Percentiles rank a stretch among this genome's conserved stretches.
phyloP scores from a whole-genome alignment of 176 grass and related monocot species.

The Panicum miliaceum region DNA sequence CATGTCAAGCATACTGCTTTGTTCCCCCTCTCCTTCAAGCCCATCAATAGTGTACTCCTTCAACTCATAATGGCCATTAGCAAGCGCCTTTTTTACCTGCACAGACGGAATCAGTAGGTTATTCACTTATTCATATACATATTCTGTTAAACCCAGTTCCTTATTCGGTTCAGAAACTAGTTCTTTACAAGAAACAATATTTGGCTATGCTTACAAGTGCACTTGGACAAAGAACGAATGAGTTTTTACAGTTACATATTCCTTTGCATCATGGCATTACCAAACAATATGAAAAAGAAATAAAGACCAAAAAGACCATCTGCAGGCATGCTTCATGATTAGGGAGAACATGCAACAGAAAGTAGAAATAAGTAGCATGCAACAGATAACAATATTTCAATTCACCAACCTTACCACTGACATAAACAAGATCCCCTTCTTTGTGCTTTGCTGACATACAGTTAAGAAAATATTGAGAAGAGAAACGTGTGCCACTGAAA shows the following conservation, averaged over 20 bases:
- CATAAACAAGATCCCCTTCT: slow-evolving; percentile 84
- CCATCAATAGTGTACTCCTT: slow-evolving; percentile 73
- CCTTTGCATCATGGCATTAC: slow-evolving; percentile 24
- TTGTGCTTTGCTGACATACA: slow-evolving; percentile 75
- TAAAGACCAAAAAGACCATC: slow-evolving; percentile 20
- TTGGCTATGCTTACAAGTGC: background rate
- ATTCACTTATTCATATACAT: slow-evolving; percentile 24
- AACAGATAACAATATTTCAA: slow-evolving; percentile 35
- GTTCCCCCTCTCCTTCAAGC: slow-evolving; percentile 65
- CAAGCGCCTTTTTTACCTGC: slow-evolving; percentile 67
- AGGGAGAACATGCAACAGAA: slow-evolving; percentile 8
- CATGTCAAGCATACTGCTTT: slow-evolving; percentile 56
- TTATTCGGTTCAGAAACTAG: background rate
- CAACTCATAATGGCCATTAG: slow-evolving; percentile 78
- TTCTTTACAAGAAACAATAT: slow-evolving; percentile 23
- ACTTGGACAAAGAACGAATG: slow-evolving; percentile 21
- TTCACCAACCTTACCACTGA: slow-evolving; percentile 95
- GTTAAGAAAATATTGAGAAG: slow-evolving; percentile 64
- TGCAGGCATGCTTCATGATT: slow-evolving; percentile 30
- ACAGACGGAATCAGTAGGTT: slow-evolving; percentile 25
- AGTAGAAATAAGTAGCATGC: slow-evolving; percentile 32
- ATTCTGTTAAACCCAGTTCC: slow-evolving; percentile 6
- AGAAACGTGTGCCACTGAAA: slow-evolving; percentile 67
- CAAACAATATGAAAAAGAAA: slow-evolving; percentile 28
- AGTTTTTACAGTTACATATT: background rate